A percentile compares a stretch with the other conserved stretches of the same genome.
These are phyloP conservation scores for Carnegiea gigantea DNA, from an alignment of 179 eudicot genomes.

Conservation along the genomic window DNA sequence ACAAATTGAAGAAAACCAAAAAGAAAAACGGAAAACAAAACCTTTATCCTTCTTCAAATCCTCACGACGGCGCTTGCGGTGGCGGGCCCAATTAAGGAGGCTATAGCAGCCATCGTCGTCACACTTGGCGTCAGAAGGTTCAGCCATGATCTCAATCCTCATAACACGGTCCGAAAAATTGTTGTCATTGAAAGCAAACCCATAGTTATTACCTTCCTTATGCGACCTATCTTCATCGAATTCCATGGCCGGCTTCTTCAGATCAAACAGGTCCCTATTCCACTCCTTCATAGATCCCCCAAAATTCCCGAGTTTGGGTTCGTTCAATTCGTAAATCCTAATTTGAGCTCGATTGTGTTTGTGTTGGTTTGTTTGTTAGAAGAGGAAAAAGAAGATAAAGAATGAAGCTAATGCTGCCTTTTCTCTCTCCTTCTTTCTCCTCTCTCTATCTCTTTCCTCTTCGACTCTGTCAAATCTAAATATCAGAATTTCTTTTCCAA, in stretches of 20 bases:
- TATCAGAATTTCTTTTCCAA: background rate
- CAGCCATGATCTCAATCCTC: conserved; percentile 60
- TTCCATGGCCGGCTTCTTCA: conserved; percentile 50
- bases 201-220: conserved; percentile 46
- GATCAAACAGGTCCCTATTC: conserved; percentile 64
- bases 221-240: conserved; percentile 42
- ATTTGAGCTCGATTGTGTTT: background rate
- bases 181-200: conserved; percentile 68
- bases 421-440: conserved; percentile 19
- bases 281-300: conserved; percentile 39
- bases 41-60: conserved; percentile 58
- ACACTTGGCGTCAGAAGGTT: conserved; percentile 34
- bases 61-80: conserved; percentile 73
- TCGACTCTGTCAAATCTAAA: conserved; percentile 2
- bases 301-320: background rate
- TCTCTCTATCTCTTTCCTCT: background rate
- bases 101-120: conserved; percentile 48
- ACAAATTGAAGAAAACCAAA: background rate
- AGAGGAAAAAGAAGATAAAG: conserved; percentile 16
- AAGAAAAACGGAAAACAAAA: background rate
- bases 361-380: background rate
- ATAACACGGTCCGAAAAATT: conserved; percentile 80
- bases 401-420: conserved; percentile 5
- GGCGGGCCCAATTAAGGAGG: conserved; percentile 80
- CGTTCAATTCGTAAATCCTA: conserved; percentile 12